A percentile compares a stretch with the other conserved stretches of the same genome.
Conservation (phyloP, 331 rosid genomes). For the Acacia concinna region DNA sequence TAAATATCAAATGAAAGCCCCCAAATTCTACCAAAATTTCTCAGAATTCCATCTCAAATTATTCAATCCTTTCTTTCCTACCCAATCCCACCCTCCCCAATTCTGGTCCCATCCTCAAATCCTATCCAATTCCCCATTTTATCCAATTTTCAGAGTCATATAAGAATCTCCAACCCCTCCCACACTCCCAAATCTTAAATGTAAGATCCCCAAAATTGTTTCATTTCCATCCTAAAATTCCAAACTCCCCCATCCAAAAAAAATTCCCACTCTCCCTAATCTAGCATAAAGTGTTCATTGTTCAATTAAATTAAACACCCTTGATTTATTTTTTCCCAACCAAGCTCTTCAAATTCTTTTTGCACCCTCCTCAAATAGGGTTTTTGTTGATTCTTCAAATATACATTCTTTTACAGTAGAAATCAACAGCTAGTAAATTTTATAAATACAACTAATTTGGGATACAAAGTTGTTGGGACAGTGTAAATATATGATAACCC, state of each 20-base stretch:
- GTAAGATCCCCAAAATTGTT: background rate
- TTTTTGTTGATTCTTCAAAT: background rate
- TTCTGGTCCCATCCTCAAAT: background rate
- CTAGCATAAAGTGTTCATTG: background rate
- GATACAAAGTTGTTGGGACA: background rate
- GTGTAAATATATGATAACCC: background rate
- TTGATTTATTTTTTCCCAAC: background rate
- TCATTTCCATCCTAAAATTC: background rate
- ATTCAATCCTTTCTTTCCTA: background rate
- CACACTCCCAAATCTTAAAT: background rate
- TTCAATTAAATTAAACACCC: background rate
- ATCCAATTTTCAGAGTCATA: background rate
- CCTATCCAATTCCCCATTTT: background rate
- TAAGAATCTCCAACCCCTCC: background rate
- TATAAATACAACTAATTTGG: background rate
- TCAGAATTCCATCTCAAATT: background rate
- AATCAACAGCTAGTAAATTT: background rate
- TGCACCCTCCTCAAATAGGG: background rate
- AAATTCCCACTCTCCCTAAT: background rate
- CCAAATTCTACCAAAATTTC: background rate
- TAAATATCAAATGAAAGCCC: background rate
- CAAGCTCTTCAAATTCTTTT: background rate
- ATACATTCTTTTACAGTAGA: background rate
- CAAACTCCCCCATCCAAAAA: background rate
- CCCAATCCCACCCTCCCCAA: background rate